Base-by-base conservation (phyloP, 176 grass and related monocot genomes). In the Juncus effusus region DNA sequence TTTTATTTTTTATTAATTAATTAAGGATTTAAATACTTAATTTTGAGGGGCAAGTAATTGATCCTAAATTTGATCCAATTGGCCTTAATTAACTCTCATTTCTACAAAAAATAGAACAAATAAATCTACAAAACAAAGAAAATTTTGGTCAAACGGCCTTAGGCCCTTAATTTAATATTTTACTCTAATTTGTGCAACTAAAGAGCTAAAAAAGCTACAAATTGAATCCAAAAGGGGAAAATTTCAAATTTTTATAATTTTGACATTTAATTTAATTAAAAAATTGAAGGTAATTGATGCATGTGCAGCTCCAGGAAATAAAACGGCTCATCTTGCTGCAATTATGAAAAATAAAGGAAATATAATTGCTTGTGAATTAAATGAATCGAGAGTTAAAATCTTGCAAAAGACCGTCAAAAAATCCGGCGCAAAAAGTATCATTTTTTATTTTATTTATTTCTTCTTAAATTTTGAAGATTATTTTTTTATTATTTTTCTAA, bases 281-380 rank as follows among this genome's bases (percentile, higher is more conserved):
- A 87, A 39, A 73, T 81, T 59, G 79, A 79, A 97, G 93, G 93
- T 97, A 86, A 87, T 97, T 86, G 93, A 97, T 92, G 85, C 88
- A 53, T 97, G 93, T 89, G 93, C 93, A 77, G 88, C 93, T 84
- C 93, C 93, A 79, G 93, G 93, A 87, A 97, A 97, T 83, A 92
- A 97, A 85, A 97, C 93, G 16, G 75, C 79, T 11, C 88, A 97
- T 47, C 82, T 97, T 78, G 82, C 93, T 70, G 85, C 85, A 4
- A 79, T 97, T 61, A 97, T 97, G 93, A 82, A 83, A 64, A 87
- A 87, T 57, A 75, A 87, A 60, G 93, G 93, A 16, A 86, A 78
- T 78, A 87, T 97, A 72, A 57, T 88, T 72, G 93, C 93, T 36
- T 97, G 82, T 2, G 88, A 97, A 81, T 75, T 97, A 63, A 82